Evolutionary conservation across 2,329 filamentous ascomycete species (phyloP).

Genomic region (Escovopsis weberi): DNA sequence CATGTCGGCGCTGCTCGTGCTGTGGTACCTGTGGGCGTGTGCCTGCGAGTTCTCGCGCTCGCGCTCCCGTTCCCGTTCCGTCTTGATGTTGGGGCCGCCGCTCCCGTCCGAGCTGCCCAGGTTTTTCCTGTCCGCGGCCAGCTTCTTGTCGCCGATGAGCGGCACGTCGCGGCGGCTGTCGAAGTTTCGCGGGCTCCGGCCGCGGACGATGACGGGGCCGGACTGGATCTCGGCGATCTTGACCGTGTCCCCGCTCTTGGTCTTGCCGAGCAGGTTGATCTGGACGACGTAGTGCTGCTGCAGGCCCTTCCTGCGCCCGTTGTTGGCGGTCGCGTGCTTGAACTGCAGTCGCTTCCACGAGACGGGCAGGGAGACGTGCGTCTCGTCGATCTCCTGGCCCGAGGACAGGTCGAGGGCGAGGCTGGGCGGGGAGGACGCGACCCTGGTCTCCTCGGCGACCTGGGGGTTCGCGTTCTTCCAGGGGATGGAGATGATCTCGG

Average conservation of each 20-base stretch:
- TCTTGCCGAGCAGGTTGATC: constrained; percentile 66
- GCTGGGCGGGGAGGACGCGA: constrained; percentile 35
- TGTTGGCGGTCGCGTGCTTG: constrained; percentile 91
- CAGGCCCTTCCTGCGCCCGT: constrained; percentile 81
- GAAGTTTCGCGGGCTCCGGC: constrained; percentile 85
- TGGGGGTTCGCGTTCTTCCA: constrained; percentile 69
- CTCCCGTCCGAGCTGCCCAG: constrained; percentile 19
- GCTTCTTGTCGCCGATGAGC: constrained; percentile 41
- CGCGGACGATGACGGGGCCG: constrained; percentile 87
- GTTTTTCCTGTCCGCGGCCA: constrained; percentile 27
- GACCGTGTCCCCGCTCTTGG: constrained; percentile 51
- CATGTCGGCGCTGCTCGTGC: constrained; percentile 18
- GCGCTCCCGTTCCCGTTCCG: constrained; percentile 15
- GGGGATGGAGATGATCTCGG: constrained; percentile 91
- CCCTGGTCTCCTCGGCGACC: constrained; percentile 34
- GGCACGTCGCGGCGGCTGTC: constrained; percentile 79
- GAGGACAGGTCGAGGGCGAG: constrained; percentile 39
- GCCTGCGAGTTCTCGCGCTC: constrained; percentile 9
- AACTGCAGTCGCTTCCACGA: constrained; percentile 94
- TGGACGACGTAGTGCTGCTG: constrained; percentile 92
- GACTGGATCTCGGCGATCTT: constrained; percentile 76
- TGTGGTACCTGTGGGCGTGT: constrained; percentile 17
- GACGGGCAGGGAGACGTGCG: constrained; percentile 66
- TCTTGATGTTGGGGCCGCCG: constrained; percentile 15
- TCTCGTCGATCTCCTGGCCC: constrained; percentile 60